These are phyloP conservation scores for Aphanomyces cochlioides DNA, from an alignment of 352 stramenopile species.

Conservation along the genomic window DNA sequence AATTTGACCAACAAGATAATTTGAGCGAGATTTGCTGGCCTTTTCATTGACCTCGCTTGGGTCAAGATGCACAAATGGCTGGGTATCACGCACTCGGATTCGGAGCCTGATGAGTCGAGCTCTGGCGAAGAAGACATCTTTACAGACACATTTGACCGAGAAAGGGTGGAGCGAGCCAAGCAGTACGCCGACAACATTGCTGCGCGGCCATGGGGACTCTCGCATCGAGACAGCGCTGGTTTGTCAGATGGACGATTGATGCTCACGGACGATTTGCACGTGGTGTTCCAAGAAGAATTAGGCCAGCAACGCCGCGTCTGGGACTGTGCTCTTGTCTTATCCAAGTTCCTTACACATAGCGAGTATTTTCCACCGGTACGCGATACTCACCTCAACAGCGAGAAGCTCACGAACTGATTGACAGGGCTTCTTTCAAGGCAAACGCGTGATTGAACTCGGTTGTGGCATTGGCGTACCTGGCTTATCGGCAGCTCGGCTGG, in stretches of 20 bases:
- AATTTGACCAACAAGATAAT: no score
- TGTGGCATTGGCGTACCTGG: constrained; percentile 54
- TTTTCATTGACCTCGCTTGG: background rate
- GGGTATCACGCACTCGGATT: constrained; percentile 28
- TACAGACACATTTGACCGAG: constrained; percentile 1
- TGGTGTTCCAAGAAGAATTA: constrained; percentile 51
- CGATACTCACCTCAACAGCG: background rate
- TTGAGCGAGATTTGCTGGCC: no score
- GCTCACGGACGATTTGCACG: constrained; percentile 31
- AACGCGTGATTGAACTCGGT: constrained; percentile 54
- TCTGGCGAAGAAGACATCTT: constrained; percentile 21
- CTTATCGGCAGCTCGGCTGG: constrained; percentile 43
- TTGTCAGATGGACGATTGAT: constrained; percentile 37
- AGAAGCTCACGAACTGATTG: background rate
- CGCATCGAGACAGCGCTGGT: constrained; percentile 36
- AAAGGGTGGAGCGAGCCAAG: background rate
- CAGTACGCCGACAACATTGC: constrained; percentile 28
- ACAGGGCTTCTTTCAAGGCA: constrained; percentile 42
- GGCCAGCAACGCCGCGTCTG: constrained; percentile 58
- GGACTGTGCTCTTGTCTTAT: constrained; percentile 54
- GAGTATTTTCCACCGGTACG: constrained; percentile 37
- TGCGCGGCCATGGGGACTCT: constrained; percentile 19
- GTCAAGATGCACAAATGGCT: constrained; percentile 29
- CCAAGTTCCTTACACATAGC: constrained; percentile 45
- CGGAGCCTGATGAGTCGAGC: constrained; percentile 6